phyloP scores from a whole-genome alignment of 495 filamentous ascomycete species.

The Penicillium desertorum region DNA sequence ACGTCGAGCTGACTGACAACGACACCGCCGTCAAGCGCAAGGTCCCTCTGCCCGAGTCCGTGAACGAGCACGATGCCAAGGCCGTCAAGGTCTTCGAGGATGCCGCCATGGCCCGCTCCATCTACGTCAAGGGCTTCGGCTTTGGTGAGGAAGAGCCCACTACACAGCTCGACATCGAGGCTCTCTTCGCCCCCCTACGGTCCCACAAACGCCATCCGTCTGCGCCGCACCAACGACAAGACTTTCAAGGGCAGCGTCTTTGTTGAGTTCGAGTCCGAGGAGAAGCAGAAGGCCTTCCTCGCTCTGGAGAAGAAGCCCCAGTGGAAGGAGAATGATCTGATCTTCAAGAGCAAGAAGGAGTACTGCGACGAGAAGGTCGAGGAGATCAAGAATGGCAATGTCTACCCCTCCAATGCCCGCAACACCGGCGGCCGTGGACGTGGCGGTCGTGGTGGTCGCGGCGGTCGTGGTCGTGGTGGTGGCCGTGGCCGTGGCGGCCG shows the following conservation, averaged over 20 bases:
- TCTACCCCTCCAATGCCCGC: slow-evolving; percentile 53
- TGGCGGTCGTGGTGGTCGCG: slow-evolving; percentile 34
- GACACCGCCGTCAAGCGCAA: slow-evolving; percentile 74
- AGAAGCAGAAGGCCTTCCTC: slow-evolving; percentile 74
- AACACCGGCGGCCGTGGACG: slow-evolving; percentile 27
- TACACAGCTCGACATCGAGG: slow-evolving; percentile 89
- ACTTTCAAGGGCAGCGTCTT: slow-evolving; percentile 93
- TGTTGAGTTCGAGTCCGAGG: slow-evolving; percentile 79
- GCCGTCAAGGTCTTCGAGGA: slow-evolving; percentile 58
- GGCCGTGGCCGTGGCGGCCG: slow-evolving; percentile 32
- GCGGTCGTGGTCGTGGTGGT: slow-evolving; percentile 30
- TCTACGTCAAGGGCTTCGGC: slow-evolving; percentile 89
- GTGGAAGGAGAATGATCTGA: slow-evolving; percentile 70
- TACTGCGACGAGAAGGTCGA: slow-evolving; percentile 77
- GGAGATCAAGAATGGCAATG: slow-evolving; percentile 70
- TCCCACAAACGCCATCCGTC: slow-evolving; percentile 75
- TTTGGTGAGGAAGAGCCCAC: slow-evolving; percentile 75
- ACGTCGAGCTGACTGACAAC: slow-evolving; percentile 68
- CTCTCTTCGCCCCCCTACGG: slow-evolving; percentile 84
- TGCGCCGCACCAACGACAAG: slow-evolving; percentile 69
- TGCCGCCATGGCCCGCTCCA: slow-evolving; percentile 56
- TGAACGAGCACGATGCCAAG: slow-evolving; percentile 43
- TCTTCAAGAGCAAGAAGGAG: slow-evolving; percentile 81
- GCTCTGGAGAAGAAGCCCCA: slow-evolving; percentile 75
- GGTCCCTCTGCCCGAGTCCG: slow-evolving; percentile 53